Conservation (phyloP, 1,284 basidiomycete genomes). For the Spongispora temasekensis region DNA sequence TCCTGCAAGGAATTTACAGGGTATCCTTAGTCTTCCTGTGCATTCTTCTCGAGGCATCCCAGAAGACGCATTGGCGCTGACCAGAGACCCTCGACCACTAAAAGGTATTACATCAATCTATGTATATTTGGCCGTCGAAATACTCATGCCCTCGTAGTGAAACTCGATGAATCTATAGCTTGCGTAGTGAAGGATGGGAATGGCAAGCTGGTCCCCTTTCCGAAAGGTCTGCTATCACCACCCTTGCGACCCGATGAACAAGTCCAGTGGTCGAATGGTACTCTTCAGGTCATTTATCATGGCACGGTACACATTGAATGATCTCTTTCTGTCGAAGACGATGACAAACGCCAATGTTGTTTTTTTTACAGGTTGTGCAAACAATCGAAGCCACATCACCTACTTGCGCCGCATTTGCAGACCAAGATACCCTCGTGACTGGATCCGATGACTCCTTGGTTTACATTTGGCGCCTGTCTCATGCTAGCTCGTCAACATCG, state of each 20-base stretch:
- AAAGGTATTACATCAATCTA: conserved; percentile 46
- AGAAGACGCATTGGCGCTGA: conserved; percentile 70
- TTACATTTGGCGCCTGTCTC: conserved; percentile 71
- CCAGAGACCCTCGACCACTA: conserved; percentile 57
- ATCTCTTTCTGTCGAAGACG: not conserved
- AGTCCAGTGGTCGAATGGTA: conserved; percentile 64
- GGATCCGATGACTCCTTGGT: conserved; percentile 78
- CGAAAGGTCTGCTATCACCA: conserved; percentile 57
- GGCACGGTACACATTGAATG: conserved; percentile 47
- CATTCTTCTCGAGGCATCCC: conserved; percentile 76
- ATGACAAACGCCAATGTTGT: not conserved
- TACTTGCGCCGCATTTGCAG: conserved; percentile 77
- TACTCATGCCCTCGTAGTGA: conserved; percentile 18
- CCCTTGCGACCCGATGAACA: conserved; percentile 68
- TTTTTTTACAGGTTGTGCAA: conserved; percentile 60
- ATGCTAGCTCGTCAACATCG: conserved; percentile 28
- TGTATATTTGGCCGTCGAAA: conserved; percentile 1
- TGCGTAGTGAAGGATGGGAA: conserved; percentile 22
- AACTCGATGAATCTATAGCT: conserved; percentile 23
- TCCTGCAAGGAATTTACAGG: conserved; percentile 73
- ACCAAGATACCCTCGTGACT: conserved; percentile 70
- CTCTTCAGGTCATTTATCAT: conserved; percentile 64
- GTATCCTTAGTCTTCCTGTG: conserved; percentile 67
- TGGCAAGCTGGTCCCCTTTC: conserved; percentile 65
- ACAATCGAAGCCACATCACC: conserved; percentile 75